These are phyloP conservation scores for Tulasnella sp. DNA, from an alignment of 768 basidiomycete genomes.

Conservation along the genomic window DNA sequence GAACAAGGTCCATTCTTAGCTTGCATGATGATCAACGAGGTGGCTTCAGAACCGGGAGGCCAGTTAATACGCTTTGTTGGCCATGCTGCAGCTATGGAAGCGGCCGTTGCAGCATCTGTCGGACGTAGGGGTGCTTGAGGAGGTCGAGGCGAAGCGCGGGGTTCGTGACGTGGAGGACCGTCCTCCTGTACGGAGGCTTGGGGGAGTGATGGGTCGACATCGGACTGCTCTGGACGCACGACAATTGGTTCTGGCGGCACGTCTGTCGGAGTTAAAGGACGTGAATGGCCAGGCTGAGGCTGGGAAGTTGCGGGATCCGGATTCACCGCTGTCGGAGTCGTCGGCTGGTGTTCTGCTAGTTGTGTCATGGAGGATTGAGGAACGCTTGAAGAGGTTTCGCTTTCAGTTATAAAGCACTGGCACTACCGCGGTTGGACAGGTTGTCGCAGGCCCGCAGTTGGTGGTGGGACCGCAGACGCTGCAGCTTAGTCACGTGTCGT, in stretches of 20 bases:
- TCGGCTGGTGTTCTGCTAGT: not conserved
- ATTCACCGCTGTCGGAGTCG: not conserved
- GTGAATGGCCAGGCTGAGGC: not conserved
- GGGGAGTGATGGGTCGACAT: not conserved
- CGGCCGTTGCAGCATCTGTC: not conserved
- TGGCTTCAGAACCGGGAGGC: slow-evolving; percentile 53
- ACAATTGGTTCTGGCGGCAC: not conserved
- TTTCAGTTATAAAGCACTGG: not conserved
- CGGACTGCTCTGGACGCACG: not conserved
- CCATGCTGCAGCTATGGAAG: slow-evolving; percentile 28
- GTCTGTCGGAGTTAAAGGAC: not conserved
- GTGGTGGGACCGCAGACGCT: not conserved
- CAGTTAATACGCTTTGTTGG: slow-evolving; percentile 58
- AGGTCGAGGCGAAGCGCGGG: not conserved
- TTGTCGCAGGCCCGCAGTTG: slow-evolving; percentile 4
- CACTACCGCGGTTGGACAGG: not conserved
- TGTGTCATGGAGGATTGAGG: not conserved
- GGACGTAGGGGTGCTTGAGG: not conserved
- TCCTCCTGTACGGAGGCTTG: not conserved
- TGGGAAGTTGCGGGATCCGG: not conserved
- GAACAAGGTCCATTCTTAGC: slow-evolving; percentile 67
- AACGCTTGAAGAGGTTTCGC: not conserved
- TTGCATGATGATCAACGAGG: slow-evolving; percentile 60
- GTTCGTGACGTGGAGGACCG: not conserved
- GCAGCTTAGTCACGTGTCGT: not conserved